Evolutionary conservation across 257 asterid species (phyloP).

Genomic region (Phtheirospermum japonicum): DNA sequence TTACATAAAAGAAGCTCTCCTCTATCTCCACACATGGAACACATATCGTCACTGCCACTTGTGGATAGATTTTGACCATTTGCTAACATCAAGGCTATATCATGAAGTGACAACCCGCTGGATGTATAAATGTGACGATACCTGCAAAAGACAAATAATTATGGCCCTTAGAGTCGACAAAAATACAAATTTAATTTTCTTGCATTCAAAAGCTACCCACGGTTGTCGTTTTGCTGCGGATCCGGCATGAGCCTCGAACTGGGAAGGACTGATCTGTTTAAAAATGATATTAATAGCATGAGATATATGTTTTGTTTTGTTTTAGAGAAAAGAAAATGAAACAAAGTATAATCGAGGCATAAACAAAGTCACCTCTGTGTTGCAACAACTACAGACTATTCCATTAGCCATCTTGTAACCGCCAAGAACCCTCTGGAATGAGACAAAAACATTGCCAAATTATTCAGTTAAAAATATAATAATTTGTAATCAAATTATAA

Average conservation of each 20-base stretch:
- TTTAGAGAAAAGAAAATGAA: no score
- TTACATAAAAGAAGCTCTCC: slow-evolving; percentile 61
- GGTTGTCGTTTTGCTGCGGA: slow-evolving; percentile 81
- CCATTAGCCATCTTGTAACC: slow-evolving; percentile 86
- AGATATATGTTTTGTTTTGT: background rate
- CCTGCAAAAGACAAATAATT: slow-evolving; percentile 36
- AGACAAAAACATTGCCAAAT: background rate
- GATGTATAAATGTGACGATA: slow-evolving; percentile 83
- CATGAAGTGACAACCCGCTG: slow-evolving; percentile 76
- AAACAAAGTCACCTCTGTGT: slow-evolving; percentile 49
- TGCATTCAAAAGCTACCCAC: slow-evolving; percentile 38
- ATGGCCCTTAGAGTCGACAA: slow-evolving; percentile 12
- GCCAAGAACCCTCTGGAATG: slow-evolving; percentile 63
- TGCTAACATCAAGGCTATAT: slow-evolving; percentile 79
- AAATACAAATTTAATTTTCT: background rate
- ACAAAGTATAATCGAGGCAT: no score
- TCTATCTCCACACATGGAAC: slow-evolving; percentile 71
- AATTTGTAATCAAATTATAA: background rate
- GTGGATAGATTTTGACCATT: slow-evolving; percentile 61
- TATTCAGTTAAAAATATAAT: background rate
- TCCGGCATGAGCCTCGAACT: slow-evolving; percentile 82
- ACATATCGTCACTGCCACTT: slow-evolving; percentile 75
- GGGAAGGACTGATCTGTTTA: slow-evolving; percentile 76
- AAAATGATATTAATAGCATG: slow-evolving; percentile 11
- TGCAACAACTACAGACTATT: slow-evolving; percentile 73